These are phyloP conservation scores for Gossypium lobatum DNA, from an alignment of 441 rosid genomes.

Conservation along the genomic window DNA sequence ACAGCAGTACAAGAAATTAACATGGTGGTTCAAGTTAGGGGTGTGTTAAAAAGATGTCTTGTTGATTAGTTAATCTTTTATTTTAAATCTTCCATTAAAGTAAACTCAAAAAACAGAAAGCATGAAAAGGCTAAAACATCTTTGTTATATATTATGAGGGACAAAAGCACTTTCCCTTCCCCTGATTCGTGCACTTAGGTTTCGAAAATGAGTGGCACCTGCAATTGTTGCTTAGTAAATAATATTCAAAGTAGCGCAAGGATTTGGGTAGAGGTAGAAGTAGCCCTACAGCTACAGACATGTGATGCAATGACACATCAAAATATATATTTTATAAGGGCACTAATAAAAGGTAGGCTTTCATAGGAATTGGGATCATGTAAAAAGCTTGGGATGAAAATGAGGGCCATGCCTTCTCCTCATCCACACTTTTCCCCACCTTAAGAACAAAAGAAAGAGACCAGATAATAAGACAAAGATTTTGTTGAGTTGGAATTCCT, in stretches of 20 bases:
- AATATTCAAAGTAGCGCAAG: background rate
- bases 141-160: background rate
- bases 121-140: constrained; percentile 3
- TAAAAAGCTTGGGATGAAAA: background rate
- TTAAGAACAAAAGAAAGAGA: background rate
- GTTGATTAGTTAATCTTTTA: background rate
- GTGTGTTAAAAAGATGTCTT: background rate
- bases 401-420: constrained; percentile 8
- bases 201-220: constrained; percentile 3
- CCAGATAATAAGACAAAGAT: background rate
- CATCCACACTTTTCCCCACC: background rate
- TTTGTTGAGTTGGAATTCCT: constrained; percentile 1
- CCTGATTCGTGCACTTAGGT: background rate
- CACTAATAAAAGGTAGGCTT: background rate
- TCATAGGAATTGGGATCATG: background rate
- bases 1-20: background rate
- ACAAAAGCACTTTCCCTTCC: background rate
- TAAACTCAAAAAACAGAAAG: background rate
- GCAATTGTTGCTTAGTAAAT: background rate
- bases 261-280: background rate
- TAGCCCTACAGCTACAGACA: background rate
- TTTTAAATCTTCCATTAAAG: constrained; percentile 5
- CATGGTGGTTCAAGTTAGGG: background rate
- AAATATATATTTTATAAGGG: background rate
- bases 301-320: background rate